Conservation (phyloP, 139 green algal species). For the Micractinium conductrix region DNA sequence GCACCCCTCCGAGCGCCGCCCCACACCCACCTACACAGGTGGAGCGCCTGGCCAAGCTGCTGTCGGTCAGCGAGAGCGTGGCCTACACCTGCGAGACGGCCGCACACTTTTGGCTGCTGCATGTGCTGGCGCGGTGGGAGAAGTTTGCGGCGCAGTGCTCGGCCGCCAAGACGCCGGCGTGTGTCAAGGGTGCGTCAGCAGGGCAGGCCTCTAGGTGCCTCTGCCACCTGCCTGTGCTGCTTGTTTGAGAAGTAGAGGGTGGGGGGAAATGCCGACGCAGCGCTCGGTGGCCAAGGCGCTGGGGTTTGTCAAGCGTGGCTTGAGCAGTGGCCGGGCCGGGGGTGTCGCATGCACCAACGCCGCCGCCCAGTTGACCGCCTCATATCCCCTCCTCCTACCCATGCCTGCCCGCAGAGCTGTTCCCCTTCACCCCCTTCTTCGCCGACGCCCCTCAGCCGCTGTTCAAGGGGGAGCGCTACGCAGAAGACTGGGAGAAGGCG, state of each 20-base stretch:
- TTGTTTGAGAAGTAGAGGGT: background rate
- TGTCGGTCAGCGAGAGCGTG: constrained; percentile 67
- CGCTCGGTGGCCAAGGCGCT: background rate
- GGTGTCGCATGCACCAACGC: background rate
- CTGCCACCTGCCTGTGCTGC: too few species aligned
- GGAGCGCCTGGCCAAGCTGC: constrained; percentile 76
- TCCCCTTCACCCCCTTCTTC: constrained; percentile 80
- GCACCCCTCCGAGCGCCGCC: background rate
- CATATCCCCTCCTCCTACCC: too few species aligned
- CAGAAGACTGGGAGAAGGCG: constrained; percentile 65
- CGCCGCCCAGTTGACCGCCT: background rate
- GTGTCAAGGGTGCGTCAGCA: constrained; percentile 16
- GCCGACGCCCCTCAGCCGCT: constrained; percentile 80
- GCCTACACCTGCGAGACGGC: constrained; percentile 97
- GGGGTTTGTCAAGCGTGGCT: too few species aligned
- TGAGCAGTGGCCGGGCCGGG: too few species aligned
- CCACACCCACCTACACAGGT: constrained; percentile 53
- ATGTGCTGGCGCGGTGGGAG: constrained; percentile 91
- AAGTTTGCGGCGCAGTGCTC: constrained; percentile 63
- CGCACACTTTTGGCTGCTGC: constrained; percentile 96
- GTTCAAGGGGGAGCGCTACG: constrained; percentile 69
- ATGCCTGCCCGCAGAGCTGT: constrained; percentile 9
- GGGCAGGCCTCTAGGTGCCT: too few species aligned
- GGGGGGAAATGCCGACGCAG: too few species aligned
- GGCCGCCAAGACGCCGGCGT: constrained; percentile 32